phyloP scores from a whole-genome alignment of 2,329 filamentous ascomycete genomes.

The Metarhizium robertsii region DNA sequence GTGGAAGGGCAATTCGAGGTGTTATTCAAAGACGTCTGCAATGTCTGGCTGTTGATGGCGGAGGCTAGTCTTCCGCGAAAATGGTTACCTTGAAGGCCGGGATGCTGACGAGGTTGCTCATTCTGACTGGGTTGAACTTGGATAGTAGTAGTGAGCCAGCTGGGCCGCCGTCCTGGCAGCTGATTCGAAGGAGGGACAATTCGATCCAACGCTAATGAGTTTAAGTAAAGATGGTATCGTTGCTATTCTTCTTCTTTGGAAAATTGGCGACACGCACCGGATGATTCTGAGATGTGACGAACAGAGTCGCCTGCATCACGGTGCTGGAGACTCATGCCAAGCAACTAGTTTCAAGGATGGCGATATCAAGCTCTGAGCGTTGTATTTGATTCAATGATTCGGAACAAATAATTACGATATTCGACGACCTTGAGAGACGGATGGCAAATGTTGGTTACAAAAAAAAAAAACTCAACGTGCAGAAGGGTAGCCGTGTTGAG shows the following conservation, averaged over 20 bases:
- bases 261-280: neutral
- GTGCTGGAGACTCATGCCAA: neutral
- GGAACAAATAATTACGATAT: neutral
- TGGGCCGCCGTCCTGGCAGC: neutral
- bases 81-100: neutral
- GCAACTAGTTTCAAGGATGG: neutral
- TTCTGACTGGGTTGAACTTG: neutral
- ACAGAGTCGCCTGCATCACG: neutral
- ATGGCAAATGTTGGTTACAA: neutral
- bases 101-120: neutral
- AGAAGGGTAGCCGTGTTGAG: neutral
- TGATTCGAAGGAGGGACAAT: neutral
- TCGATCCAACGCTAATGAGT: neutral
- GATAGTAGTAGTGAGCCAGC: neutral
- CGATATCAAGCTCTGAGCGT: neutral
- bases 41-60: neutral
- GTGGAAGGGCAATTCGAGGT: neutral
- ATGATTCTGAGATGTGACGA: neutral
- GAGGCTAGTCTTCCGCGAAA: neutral
- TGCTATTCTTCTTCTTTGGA: neutral
- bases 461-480: neutral
- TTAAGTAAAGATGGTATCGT: neutral
- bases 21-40: neutral
- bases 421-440: neutral
- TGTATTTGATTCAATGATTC: neutral